A percentile compares a stretch with the other conserved stretches of the same genome.
These are phyloP conservation scores for Groenewaldozyma auringiensis DNA, from an alignment of 1,139 yeast species.

Conservation along the genomic window DNA sequence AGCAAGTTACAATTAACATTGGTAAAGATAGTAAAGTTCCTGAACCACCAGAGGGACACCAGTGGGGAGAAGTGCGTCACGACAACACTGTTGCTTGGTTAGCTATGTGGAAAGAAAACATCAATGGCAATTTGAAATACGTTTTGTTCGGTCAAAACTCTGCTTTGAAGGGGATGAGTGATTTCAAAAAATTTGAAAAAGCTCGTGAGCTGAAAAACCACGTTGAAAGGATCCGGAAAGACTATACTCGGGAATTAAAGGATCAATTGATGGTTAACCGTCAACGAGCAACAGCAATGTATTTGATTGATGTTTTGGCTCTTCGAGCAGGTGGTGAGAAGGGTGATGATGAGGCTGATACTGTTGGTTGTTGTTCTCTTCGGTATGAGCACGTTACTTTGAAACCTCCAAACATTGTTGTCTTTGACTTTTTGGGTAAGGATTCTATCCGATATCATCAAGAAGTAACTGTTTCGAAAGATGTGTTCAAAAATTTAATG, in stretches of 20 bases:
- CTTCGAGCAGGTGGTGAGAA: constrained; percentile 98
- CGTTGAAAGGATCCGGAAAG: constrained; percentile 65
- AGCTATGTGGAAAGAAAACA: constrained; percentile 95
- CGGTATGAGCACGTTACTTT: constrained; percentile 83
- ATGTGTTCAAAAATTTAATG: constrained; percentile 80
- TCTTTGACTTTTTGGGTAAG: constrained; percentile 94
- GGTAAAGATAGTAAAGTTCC: constrained; percentile 70
- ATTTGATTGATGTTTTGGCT: constrained; percentile 88
- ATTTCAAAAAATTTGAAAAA: constrained; percentile 84
- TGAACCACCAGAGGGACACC: constrained; percentile 75
- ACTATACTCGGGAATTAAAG: constrained; percentile 63
- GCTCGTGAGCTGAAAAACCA: constrained; percentile 75
- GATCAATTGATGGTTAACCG: constrained; percentile 76
- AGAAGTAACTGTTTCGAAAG: constrained; percentile 83
- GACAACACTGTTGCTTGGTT: constrained; percentile 93
- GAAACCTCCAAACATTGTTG: constrained; percentile 76
- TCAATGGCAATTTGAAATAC: constrained; percentile 74
- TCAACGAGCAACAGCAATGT: constrained; percentile 91
- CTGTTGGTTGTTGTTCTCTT: constrained; percentile 95
- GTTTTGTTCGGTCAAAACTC: constrained; percentile 90
- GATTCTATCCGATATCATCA: constrained; percentile 90
- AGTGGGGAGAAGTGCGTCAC: constrained; percentile 84
- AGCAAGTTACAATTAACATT: constrained; percentile 78
- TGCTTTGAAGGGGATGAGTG: constrained; percentile 85
- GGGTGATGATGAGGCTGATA: constrained; percentile 95